These are phyloP conservation scores for Stereocaulon alpinum DNA, from an alignment of 495 filamentous ascomycete genomes.

Conservation along the genomic window DNA sequence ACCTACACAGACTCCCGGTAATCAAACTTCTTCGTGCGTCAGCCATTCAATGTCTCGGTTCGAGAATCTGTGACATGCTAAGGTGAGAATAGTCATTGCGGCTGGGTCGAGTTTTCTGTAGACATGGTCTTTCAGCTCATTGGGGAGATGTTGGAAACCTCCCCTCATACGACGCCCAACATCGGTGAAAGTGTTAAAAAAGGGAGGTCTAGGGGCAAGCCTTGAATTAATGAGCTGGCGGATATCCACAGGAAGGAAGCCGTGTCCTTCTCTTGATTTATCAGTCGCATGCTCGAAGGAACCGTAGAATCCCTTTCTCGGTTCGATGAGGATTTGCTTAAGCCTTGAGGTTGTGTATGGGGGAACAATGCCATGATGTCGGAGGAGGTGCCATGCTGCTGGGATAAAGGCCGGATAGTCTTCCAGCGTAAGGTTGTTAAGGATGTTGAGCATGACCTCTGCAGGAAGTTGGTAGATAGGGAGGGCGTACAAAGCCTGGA, in stretches of 20 bases:
- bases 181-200: slow-evolving; percentile 12
- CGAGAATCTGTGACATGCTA: slow-evolving; percentile 14
- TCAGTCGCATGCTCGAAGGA: slow-evolving; percentile 15
- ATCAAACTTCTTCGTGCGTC: slow-evolving; percentile 15
- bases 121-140: slow-evolving; percentile 8
- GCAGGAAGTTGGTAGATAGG: slow-evolving; percentile 29
- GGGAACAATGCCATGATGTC: slow-evolving; percentile 20
- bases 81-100: slow-evolving; percentile 6
- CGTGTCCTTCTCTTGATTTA: background rate
- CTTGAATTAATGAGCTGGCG: slow-evolving; percentile 7
- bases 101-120: slow-evolving; percentile 10
- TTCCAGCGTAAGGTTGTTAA: slow-evolving; percentile 27
- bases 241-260: slow-evolving; percentile 1
- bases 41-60: slow-evolving; percentile 16
- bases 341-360: slow-evolving; percentile 9
- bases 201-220: slow-evolving; percentile 9
- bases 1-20: too few relatives aligned
- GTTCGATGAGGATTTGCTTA: slow-evolving; percentile 15
- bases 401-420: slow-evolving; percentile 31
- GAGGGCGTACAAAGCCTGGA: slow-evolving; percentile 13
- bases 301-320: slow-evolving; percentile 14
- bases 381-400: slow-evolving; percentile 30
- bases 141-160: slow-evolving; percentile 7
- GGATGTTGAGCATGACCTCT: slow-evolving; percentile 33
- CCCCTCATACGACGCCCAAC: slow-evolving; percentile 11